phyloP scores from a whole-genome alignment of 345 rosid species.

The Linum lewisii region DNA sequence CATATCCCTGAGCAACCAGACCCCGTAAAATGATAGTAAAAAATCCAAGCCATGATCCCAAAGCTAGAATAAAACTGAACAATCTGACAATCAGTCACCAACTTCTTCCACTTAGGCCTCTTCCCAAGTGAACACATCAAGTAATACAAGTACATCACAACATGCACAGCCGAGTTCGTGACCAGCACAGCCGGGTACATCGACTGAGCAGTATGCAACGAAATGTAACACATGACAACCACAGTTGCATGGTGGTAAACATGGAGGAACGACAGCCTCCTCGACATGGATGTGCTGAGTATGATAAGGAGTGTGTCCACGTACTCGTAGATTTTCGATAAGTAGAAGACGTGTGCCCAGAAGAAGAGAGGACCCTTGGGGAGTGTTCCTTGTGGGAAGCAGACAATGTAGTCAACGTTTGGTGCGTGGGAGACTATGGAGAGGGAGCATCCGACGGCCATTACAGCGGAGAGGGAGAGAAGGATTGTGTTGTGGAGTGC shows the following conservation, averaged over 20 bases:
- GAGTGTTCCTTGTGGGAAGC: constrained; percentile 36
- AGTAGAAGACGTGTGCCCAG: constrained; percentile 61
- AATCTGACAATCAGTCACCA: constrained; percentile 54
- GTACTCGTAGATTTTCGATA: constrained; percentile 52
- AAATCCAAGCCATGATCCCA: constrained; percentile 25
- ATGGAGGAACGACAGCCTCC: constrained; percentile 32
- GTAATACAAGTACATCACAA: constrained; percentile 55
- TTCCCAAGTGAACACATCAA: constrained; percentile 34
- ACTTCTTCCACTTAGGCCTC: constrained; percentile 55
- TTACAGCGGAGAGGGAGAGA: constrained; percentile 55
- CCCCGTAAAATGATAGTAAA: constrained; percentile 34
- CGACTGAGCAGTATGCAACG: constrained; percentile 37
- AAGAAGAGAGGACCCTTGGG: constrained; percentile 54
- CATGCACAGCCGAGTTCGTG: constrained; percentile 46
- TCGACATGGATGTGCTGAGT: constrained; percentile 10
- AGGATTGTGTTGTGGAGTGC: constrained; percentile 50
- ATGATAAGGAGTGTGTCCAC: constrained; percentile 50
- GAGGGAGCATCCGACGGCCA: constrained; percentile 37
- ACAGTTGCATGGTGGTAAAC: constrained; percentile 64
- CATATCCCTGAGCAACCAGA: constrained; percentile 47
- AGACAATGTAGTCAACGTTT: constrained; percentile 26
- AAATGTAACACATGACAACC: constrained; percentile 48
- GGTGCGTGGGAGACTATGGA: constrained; percentile 15
- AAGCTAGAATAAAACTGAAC: constrained; percentile 49
- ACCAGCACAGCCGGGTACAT: constrained; percentile 44